Percentiles rank a stretch among this genome's conserved stretches.
phyloP scores from a whole-genome alignment of 1,139 yeast genomes.

The Candida anutae region DNA sequence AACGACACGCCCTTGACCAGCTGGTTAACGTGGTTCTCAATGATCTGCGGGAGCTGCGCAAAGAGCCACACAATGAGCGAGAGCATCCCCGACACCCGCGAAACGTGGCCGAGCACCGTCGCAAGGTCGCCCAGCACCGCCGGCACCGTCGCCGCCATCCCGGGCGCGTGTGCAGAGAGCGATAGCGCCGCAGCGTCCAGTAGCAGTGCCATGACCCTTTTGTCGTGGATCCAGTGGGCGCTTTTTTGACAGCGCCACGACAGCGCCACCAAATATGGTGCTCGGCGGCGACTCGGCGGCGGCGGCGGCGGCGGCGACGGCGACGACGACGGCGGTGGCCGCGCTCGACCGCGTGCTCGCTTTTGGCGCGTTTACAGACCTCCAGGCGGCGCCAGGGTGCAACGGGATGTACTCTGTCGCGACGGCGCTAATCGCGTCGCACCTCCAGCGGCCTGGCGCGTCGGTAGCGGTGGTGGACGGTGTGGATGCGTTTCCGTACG shows the following conservation, averaged over 20 bases:
- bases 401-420: conserved; percentile 16
- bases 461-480: conserved; percentile 25
- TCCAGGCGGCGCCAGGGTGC: conserved; percentile 32
- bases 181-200: too few species aligned
- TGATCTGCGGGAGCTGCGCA: conserved; percentile 21
- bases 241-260: too few species aligned
- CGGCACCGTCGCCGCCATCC: background rate
- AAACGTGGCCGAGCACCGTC: conserved; percentile 5
- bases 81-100: conserved; percentile 16
- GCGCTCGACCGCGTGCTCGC: background rate
- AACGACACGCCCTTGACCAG: conserved; percentile 18
- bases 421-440: conserved; percentile 20
- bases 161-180: background rate
- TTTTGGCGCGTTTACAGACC: conserved; percentile 18
- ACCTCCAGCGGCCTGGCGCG: conserved; percentile 12
- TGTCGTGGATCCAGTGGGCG: too few species aligned
- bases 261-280: background rate
- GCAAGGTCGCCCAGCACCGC: background rate
- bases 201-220: too few species aligned
- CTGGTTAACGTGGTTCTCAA: conserved; percentile 17
- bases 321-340: conserved; percentile 4
- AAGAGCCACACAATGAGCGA: conserved; percentile 23
- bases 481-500: conserved; percentile 26
- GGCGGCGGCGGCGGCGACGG: background rate
- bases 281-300: background rate